Evolutionary conservation across 805 yeast species (phyloP).

Genomic region (Metschnikowia rubicola): DNA sequence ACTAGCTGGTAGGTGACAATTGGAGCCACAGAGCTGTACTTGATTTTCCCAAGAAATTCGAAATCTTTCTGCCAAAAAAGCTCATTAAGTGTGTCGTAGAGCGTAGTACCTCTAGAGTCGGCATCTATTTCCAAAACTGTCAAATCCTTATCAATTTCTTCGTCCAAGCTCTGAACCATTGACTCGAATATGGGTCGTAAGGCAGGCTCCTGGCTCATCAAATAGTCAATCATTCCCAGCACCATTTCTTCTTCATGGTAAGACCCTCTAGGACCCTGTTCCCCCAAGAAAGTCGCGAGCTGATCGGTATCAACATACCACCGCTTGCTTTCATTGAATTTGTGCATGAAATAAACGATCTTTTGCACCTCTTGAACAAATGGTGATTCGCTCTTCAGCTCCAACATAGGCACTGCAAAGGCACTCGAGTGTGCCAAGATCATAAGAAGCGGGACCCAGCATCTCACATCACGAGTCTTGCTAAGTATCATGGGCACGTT

Average conservation of each 20-base stretch:
- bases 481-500: constrained; percentile 13
- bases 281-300: constrained; percentile 18
- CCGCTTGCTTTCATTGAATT: constrained; percentile 9
- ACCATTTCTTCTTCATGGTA: constrained; percentile 23
- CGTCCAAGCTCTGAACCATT: constrained; percentile 26
- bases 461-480: constrained; percentile 10
- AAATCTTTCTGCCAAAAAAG: constrained; percentile 36
- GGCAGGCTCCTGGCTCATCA: constrained; percentile 15
- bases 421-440: constrained; percentile 35
- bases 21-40: constrained; percentile 28
- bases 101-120: constrained; percentile 23
- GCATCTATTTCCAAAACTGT: constrained; percentile 32
- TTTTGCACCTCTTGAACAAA: constrained; percentile 22
- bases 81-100: constrained; percentile 33
- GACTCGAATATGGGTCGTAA: constrained; percentile 23
- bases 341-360: constrained; percentile 18
- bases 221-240: constrained; percentile 14
- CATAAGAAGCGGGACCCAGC: constrained; percentile 40
- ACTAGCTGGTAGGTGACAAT: constrained; percentile 29
- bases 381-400: constrained; percentile 8
- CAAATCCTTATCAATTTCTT: constrained; percentile 23
- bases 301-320: constrained; percentile 23
- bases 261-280: constrained; percentile 17
- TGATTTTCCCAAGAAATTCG: constrained; percentile 27
- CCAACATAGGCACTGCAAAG: constrained; percentile 28